These are phyloP conservation scores for Pythium scleroteichum DNA, from an alignment of 352 stramenopile genomes.

Conservation along the genomic window DNA sequence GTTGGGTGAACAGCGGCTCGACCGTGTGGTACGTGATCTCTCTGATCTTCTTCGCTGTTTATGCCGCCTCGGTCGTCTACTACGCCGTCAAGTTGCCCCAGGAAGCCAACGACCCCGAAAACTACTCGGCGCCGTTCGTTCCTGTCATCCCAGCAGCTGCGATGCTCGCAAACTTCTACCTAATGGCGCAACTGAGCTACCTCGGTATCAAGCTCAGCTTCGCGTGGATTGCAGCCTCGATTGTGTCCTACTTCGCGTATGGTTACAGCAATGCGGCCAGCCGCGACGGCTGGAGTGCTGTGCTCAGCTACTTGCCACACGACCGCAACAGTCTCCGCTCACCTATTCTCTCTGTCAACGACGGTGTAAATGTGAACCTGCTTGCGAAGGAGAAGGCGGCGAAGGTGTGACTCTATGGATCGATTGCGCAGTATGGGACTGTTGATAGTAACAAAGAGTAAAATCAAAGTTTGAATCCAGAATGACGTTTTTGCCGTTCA, in stretches of 20 bases:
- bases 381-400: slow-evolving; percentile 39
- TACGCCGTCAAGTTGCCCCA: slow-evolving; percentile 65
- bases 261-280: slow-evolving; percentile 66
- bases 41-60: slow-evolving; percentile 52
- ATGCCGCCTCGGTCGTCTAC: slow-evolving; percentile 33
- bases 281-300: slow-evolving; percentile 52
- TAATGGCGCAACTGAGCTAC: slow-evolving; percentile 54
- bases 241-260: slow-evolving; percentile 79
- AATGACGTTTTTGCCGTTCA: too few relatives aligned
- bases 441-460: not conserved
- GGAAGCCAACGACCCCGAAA: slow-evolving; percentile 40
- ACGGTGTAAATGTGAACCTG: slow-evolving; percentile 29
- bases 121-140: slow-evolving; percentile 64
- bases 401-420: slow-evolving; percentile 14
- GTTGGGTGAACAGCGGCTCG: slow-evolving; percentile 49
- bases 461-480: not conserved
- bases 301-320: slow-evolving; percentile 53
- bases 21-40: slow-evolving; percentile 37
- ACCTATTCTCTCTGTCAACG: slow-evolving; percentile 62
- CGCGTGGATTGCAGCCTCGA: slow-evolving; percentile 52
- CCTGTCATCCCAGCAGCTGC: slow-evolving; percentile 57
- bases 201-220: slow-evolving; percentile 19
- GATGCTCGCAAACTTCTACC: slow-evolving; percentile 69
- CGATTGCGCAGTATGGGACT: not conserved
- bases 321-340: slow-evolving; percentile 34